These are phyloP conservation scores for Sanghuangporus sanghuang DNA, from an alignment of 1,284 basidiomycete species.

Conservation along the genomic window DNA sequence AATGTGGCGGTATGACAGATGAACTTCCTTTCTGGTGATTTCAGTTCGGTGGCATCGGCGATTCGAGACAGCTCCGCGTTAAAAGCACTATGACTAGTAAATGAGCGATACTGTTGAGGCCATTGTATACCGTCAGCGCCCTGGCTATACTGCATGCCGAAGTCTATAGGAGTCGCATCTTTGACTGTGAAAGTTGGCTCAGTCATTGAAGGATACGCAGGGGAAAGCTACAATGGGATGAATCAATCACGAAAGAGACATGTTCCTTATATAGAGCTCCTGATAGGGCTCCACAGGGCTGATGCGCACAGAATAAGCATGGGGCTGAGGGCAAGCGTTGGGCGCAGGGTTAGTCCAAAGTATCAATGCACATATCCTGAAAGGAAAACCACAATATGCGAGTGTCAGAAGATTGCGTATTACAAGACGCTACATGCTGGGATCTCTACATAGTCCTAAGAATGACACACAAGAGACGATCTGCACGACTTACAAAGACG, in stretches of 20 bases:
- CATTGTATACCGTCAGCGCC: conserved; percentile 26
- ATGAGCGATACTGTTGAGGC: conserved; percentile 52
- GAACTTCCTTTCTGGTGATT: neutral
- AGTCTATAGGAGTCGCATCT: conserved; percentile 1
- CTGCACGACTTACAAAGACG: neutral
- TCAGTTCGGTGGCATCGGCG: conserved; percentile 19
- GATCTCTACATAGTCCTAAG: neutral
- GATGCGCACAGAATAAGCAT: neutral
- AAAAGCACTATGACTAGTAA: conserved; percentile 3
- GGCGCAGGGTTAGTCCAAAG: neutral
- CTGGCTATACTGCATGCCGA: neutral
- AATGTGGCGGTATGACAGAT: conserved; percentile 19
- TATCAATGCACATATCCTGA: neutral
- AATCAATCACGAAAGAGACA: neutral
- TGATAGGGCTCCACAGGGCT: neutral
- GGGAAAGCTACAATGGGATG: neutral
- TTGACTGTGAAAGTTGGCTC: neutral
- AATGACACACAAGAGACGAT: neutral
- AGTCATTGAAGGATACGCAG: neutral
- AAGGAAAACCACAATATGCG: neutral
- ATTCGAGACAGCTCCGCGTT: conserved; percentile 4
- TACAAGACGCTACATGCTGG: no score
- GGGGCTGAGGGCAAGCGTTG: conserved; percentile 1
- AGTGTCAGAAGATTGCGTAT: neutral
- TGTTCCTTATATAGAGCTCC: neutral